These are phyloP conservation scores for Lipomyces kockii DNA, from an alignment of 805 yeast species.

Conservation along the genomic window DNA sequence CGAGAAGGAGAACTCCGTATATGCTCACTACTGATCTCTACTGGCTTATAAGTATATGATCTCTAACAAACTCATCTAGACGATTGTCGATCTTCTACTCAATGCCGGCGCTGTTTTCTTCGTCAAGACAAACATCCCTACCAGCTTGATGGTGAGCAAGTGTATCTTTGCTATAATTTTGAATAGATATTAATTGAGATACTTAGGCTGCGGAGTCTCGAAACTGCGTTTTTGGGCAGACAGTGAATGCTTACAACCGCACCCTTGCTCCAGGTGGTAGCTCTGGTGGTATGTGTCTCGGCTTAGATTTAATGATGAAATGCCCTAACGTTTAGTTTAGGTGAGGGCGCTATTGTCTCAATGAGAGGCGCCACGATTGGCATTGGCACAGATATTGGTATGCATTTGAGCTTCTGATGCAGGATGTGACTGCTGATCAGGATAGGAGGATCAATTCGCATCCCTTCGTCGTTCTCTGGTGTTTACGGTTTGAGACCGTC, in stretches of 20 bases:
- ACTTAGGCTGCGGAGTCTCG: constrained; percentile 52
- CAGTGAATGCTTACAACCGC: constrained; percentile 54
- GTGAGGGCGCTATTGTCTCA: constrained; percentile 56
- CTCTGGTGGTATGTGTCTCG: constrained; percentile 59
- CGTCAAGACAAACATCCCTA: constrained; percentile 60
- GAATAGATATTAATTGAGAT: not conserved
- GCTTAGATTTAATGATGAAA: not conserved
- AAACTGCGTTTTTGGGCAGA: constrained; percentile 53
- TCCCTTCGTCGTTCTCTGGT: constrained; percentile 54
- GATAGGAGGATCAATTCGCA: constrained; percentile 57
- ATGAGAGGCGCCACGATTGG: constrained; percentile 55
- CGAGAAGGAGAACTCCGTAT: constrained; percentile 44
- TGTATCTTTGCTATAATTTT: not conserved
- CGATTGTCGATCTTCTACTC: constrained; percentile 50
- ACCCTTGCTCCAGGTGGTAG: constrained; percentile 57
- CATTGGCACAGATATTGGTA: constrained; percentile 58
- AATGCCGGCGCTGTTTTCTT: constrained; percentile 59
- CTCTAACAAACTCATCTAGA: constrained; percentile 10
- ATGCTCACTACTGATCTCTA: constrained; percentile 1
- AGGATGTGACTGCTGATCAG: constrained; percentile 43
- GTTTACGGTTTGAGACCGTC: constrained; percentile 66
- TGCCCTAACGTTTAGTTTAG: constrained; percentile 36
- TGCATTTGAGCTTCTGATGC: not conserved
- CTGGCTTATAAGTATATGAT: not conserved
- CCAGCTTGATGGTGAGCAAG: constrained; percentile 42